Evolutionary conservation across 1,284 basidiomycete species (phyloP).

Genomic region (Pholiota adiposa): DNA sequence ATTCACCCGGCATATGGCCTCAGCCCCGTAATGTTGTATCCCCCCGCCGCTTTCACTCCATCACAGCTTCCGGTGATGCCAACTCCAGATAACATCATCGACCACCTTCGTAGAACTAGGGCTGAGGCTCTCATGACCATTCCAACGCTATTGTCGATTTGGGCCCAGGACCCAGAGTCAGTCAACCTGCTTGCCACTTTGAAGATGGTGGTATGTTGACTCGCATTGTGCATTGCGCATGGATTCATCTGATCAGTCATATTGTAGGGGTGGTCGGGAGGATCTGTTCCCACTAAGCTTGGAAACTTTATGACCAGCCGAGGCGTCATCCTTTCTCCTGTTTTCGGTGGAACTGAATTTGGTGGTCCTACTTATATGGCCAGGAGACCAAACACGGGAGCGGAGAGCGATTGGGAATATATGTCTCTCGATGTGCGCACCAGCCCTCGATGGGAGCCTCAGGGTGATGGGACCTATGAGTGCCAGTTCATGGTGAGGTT

Average conservation of each 20-base stretch:
- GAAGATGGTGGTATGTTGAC: conserved; percentile 34
- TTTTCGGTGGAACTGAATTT: conserved; percentile 39
- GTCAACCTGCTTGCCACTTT: conserved; percentile 35
- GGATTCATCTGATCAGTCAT: background rate
- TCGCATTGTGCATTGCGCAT: background rate
- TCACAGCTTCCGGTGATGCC: conserved; percentile 29
- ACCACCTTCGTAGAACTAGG: conserved; percentile 34
- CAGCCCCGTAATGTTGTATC: conserved; percentile 26
- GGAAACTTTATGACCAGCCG: conserved; percentile 30
- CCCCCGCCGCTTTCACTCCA: conserved; percentile 17
- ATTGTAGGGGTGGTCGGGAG: conserved; percentile 31
- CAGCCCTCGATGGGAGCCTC: conserved; percentile 31
- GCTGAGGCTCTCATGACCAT: conserved; percentile 34
- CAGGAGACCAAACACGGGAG: conserved; percentile 13
- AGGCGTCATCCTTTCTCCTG: conserved; percentile 31
- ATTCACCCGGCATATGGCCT: conserved; percentile 29
- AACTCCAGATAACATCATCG: conserved; percentile 37
- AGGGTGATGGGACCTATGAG: conserved; percentile 35
- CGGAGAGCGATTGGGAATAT: conserved; percentile 32
- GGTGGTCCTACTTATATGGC: conserved; percentile 22
- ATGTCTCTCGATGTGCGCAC: conserved; percentile 25
- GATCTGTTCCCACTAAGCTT: conserved; percentile 29
- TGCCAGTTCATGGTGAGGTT: conserved; percentile 31
- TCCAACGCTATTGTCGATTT: conserved; percentile 38
- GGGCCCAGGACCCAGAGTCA: conserved; percentile 32